These are phyloP conservation scores for Buddleja alternifolia DNA, from an alignment of 257 asterid genomes.

Conservation along the genomic window DNA sequence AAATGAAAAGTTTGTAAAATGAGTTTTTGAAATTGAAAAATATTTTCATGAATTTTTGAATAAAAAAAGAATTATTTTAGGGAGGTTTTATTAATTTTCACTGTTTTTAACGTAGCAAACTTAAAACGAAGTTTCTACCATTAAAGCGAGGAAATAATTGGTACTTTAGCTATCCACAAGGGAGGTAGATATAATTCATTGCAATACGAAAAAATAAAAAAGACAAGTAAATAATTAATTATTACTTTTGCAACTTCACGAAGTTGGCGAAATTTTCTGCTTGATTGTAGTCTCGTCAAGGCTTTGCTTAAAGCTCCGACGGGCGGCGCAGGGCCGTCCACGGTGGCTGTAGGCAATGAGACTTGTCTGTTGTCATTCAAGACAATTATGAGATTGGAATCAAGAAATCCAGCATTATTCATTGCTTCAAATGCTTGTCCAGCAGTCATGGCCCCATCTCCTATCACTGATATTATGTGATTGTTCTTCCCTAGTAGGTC, in stretches of 20 bases:
- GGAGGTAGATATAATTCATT: too few species aligned
- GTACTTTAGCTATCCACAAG: too few species aligned
- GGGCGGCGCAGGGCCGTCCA: constrained; percentile 67
- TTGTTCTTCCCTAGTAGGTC: constrained; percentile 52
- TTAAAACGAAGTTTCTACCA: too few species aligned
- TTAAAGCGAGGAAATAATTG: too few species aligned
- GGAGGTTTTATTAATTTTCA: too few species aligned
- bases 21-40: too few species aligned
- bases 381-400: constrained; percentile 50
- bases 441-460: constrained; percentile 72
- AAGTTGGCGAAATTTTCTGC: constrained; percentile 41
- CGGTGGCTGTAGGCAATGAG: constrained; percentile 59
- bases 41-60: too few species aligned
- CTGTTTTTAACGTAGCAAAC: too few species aligned
- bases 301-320: constrained; percentile 62
- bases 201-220: neutral
- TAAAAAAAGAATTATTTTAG: too few species aligned
- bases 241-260: constrained; percentile 49
- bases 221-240: neutral
- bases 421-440: constrained; percentile 68
- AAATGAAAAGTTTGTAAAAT: too few species aligned
- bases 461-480: constrained; percentile 55
- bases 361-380: constrained; percentile 63
- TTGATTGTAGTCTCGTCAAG: constrained; percentile 43
- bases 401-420: constrained; percentile 65